Evolutionary conservation across 345 rosid genomes (phyloP).

Genomic region (Physaria fendleri): DNA sequence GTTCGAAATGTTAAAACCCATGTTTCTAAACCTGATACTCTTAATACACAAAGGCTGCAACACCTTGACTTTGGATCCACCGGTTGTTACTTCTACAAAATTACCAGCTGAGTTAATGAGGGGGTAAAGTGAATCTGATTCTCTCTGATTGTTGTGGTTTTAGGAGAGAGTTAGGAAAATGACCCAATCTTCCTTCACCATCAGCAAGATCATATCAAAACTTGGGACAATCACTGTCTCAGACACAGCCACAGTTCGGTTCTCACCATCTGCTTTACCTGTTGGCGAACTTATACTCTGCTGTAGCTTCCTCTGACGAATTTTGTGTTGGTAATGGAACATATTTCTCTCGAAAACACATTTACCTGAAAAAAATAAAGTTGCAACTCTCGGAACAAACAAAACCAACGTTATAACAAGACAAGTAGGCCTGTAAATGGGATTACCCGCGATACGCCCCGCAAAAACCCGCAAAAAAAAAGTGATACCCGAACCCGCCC

Average conservation of each 20-base stretch:
- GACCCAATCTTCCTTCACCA: slow-evolving; percentile 79
- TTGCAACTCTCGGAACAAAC: no score
- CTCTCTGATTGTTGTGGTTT: slow-evolving; percentile 90
- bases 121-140: slow-evolving; percentile 82
- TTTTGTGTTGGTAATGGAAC: slow-evolving; percentile 71
- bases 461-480: no score
- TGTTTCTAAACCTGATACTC: slow-evolving; percentile 10
- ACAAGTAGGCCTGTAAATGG: no score
- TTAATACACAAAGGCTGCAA: slow-evolving; percentile 16
- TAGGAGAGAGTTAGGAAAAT: slow-evolving; percentile 63
- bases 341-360: slow-evolving; percentile 62
- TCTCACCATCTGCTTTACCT: slow-evolving; percentile 72
- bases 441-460: no score
- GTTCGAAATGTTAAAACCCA: not conserved
- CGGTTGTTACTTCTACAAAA: slow-evolving; percentile 62
- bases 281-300: slow-evolving; percentile 60
- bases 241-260: slow-evolving; percentile 57
- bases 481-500: no score
- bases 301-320: slow-evolving; percentile 79
- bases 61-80: slow-evolving; percentile 75
- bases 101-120: slow-evolving; percentile 85
- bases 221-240: slow-evolving; percentile 79
- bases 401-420: no score
- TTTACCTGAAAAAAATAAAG: slow-evolving; percentile 67
- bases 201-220: slow-evolving; percentile 86